These are phyloP conservation scores for Vitis riparia DNA, from an alignment of 164 flowering plant species.

Conservation along the genomic window DNA sequence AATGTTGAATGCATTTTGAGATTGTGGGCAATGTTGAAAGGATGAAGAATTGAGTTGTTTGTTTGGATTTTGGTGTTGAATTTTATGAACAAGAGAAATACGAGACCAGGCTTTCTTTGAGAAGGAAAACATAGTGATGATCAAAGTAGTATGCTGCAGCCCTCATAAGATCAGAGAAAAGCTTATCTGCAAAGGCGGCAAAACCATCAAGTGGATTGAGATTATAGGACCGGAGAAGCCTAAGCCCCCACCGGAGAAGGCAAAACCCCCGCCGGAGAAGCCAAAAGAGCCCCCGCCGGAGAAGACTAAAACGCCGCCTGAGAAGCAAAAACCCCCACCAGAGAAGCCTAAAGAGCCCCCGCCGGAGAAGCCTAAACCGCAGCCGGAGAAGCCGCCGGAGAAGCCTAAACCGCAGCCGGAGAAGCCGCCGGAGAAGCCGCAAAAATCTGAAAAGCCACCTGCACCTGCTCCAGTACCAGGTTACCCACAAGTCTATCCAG, in stretches of 20 bases:
- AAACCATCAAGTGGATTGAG: slow-evolving; percentile 49
- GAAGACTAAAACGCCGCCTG: slow-evolving; percentile 8
- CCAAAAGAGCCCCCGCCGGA: slow-evolving; percentile 15
- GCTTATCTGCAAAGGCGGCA: slow-evolving; percentile 49
- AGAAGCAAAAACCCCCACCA: slow-evolving; percentile 8
- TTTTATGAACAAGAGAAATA: slow-evolving; percentile 51
- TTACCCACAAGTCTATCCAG: background rate
- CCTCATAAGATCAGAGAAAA: slow-evolving; percentile 56
- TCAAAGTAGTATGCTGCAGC: slow-evolving; percentile 50
- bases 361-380: background rate
- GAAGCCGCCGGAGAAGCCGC: background rate
- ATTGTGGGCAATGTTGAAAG: background rate
- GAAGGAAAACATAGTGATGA: slow-evolving; percentile 49
- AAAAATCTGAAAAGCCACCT: too few relatives aligned
- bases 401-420: background rate
- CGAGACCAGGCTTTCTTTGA: slow-evolving; percentile 55
- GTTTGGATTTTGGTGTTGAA: background rate
- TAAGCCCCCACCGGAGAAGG: slow-evolving; percentile 6
- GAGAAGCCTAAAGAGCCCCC: slow-evolving; percentile 13
- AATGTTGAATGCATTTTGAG: background rate
- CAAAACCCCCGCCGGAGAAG: slow-evolving; percentile 10
- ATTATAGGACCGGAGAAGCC: slow-evolving; percentile 29
- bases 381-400: background rate
- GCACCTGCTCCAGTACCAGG: background rate
- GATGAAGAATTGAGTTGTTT: background rate